Percentiles rank a stretch among this genome's conserved stretches.
Evolutionary conservation across 129 eudicot genomes (phyloP).

Genomic region (Silybum marianum): DNA sequence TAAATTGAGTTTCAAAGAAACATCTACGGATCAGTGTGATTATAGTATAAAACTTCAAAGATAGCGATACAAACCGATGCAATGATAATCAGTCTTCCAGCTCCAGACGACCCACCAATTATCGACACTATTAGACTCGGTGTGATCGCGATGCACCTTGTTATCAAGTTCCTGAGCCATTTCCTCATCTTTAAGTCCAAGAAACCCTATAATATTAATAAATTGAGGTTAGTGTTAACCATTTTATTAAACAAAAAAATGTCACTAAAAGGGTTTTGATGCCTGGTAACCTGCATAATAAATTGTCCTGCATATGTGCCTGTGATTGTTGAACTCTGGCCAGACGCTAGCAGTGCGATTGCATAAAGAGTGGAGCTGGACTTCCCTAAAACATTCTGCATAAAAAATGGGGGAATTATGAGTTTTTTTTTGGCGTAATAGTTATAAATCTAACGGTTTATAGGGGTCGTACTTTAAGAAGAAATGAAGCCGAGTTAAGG

Average conservation of each 20-base stretch:
- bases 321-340: slow-evolving; percentile 93
- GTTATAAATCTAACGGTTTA: not conserved
- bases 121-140: slow-evolving; percentile 73
- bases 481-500: slow-evolving; percentile 60
- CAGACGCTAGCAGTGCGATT: slow-evolving; percentile 81
- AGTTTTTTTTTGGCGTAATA: not conserved
- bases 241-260: not conserved
- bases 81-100: slow-evolving; percentile 69
- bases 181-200: slow-evolving; percentile 65
- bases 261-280: not conserved
- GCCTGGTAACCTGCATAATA: slow-evolving; percentile 63
- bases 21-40: not conserved
- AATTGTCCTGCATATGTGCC: slow-evolving; percentile 97
- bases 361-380: slow-evolving; percentile 70
- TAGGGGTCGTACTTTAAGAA: slow-evolving; percentile 33
- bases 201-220: slow-evolving; percentile 52
- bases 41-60: not conserved
- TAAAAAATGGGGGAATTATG: not conserved
- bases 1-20: not conserved
- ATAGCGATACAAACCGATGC: slow-evolving; percentile 56
- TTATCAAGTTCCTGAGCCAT: slow-evolving; percentile 72
- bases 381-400: slow-evolving; percentile 52
- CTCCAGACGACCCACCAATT: slow-evolving; percentile 74
- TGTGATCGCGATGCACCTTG: slow-evolving; percentile 67
- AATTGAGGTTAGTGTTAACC: not conserved